Base-by-base conservation (phyloP, 2,329 filamentous ascomycete genomes). In the Balansia obtecta region DNA sequence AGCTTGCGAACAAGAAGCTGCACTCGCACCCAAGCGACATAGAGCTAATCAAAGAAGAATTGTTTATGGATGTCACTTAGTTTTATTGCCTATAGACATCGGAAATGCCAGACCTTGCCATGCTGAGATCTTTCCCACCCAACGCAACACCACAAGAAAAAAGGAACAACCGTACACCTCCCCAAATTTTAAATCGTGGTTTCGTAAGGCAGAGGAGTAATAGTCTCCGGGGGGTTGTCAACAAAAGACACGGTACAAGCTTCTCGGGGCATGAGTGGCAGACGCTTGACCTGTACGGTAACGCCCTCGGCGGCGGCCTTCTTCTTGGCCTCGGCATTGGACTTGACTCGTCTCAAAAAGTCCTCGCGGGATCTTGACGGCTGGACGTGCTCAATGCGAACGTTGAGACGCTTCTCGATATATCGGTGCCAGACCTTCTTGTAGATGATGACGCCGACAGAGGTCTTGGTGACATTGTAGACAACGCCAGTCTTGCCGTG, bases 321-420 rank as follows among this genome's bases (percentile, higher is more conserved):
- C 74, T 84, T 85, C 83, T 90, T 93, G 74, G 88, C 84, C 70
- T 81, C 83, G 67, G 90, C 89, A 79, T 97, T 97, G 70, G 82
- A 76, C 88, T 97, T 97, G 73, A 98, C 91, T 68, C 91, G 86
- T 77, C 81, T 84, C 68, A 97, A 75, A 82, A 98, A 97, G 73
- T 93, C 91, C 67, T 97, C 91, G 70, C 93, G 83, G 67, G 91
- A 97, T 72, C 93, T 86, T 63, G 91, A 97, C 70, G 87, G 86
- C 68, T 77, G 76, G 75, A 98, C 82, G 85, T 98, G 93, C 85
- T 98, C 93, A 74, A 97, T 76, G 71, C 93, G 88, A 77, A 98
- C 80, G 84, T 95, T 97, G 80, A 98, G 84, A 73, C 93, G 91
- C 89, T 98, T 98, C 87, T 98, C 93, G 72, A 98, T 81, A 84